Conservation (phyloP, 306 rosid genomes). For the Fragaria iinumae region DNA sequence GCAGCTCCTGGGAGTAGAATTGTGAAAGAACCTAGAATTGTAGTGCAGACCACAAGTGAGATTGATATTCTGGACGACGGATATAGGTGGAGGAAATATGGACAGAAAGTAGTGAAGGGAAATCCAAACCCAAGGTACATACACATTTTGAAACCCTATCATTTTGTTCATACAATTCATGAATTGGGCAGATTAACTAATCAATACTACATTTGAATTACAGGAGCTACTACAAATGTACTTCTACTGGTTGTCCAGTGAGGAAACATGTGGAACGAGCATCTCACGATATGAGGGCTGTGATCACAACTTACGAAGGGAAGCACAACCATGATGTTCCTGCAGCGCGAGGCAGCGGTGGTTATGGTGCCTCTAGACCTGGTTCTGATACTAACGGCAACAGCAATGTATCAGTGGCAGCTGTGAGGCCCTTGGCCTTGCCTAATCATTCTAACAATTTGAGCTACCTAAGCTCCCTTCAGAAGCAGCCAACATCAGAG, state of each 20-base stretch:
- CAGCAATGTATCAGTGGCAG: conserved; percentile 22
- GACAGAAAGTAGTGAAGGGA: conserved; percentile 98
- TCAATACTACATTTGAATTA: conserved; percentile 14
- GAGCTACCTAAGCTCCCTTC: conserved; percentile 28
- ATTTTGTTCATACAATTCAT: neutral
- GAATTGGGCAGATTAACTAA: conserved; percentile 15
- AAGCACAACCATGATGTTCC: conserved; percentile 96
- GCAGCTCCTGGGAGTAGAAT: conserved; percentile 58
- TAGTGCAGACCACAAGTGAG: conserved; percentile 93
- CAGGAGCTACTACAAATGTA: conserved; percentile 98
- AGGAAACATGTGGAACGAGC: conserved; percentile 96
- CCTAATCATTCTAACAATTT: conserved; percentile 21
- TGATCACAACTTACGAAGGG: conserved; percentile 96
- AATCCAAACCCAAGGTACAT: conserved; percentile 92
- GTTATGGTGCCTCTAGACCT: conserved; percentile 33
- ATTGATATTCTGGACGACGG: conserved; percentile 96
- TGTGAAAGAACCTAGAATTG: conserved; percentile 94
- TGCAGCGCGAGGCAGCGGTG: conserved; percentile 68
- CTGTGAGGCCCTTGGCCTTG: conserved; percentile 37
- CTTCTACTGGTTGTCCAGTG: conserved; percentile 73
- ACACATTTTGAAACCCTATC: neutral
- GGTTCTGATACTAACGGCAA: conserved; percentile 11
- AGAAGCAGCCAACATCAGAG: conserved; percentile 16
- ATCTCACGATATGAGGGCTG: conserved; percentile 68
- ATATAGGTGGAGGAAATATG: conserved; percentile 95